These are phyloP conservation scores for Quercus dentata DNA, from an alignment of 306 rosid genomes.

Conservation along the genomic window DNA sequence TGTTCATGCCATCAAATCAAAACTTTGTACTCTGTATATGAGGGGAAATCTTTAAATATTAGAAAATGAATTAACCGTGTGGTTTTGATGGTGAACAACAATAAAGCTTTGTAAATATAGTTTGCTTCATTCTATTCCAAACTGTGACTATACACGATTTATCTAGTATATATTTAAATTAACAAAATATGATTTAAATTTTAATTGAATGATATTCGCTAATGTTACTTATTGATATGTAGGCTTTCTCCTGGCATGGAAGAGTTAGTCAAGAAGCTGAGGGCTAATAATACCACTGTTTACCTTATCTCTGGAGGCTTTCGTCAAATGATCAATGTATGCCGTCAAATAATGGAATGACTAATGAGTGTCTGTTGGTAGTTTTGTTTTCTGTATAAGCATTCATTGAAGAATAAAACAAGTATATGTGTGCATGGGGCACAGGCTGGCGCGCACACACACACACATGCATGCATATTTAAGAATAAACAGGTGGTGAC, in stretches of 20 bases:
- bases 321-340: slow-evolving; percentile 94
- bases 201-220: neutral
- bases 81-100: neutral
- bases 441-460: no score
- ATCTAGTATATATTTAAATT: no score
- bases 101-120: neutral
- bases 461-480: neutral
- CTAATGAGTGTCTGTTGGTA: neutral
- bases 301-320: slow-evolving; percentile 95
- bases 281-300: slow-evolving; percentile 49
- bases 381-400: neutral
- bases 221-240: slow-evolving; percentile 24
- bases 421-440: no score
- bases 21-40: neutral
- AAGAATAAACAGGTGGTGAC: no score
- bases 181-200: neutral
- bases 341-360: slow-evolving; percentile 13
- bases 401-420: neutral
- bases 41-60: neutral
- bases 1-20: neutral
- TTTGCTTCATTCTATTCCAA: neutral
- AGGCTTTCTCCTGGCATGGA: slow-evolving; percentile 92
- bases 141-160: neutral
- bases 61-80: neutral
- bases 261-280: slow-evolving; percentile 68